Base-by-base conservation (phyloP, 2,329 filamentous ascomycete genomes). In the Aspergillus ustus region DNA sequence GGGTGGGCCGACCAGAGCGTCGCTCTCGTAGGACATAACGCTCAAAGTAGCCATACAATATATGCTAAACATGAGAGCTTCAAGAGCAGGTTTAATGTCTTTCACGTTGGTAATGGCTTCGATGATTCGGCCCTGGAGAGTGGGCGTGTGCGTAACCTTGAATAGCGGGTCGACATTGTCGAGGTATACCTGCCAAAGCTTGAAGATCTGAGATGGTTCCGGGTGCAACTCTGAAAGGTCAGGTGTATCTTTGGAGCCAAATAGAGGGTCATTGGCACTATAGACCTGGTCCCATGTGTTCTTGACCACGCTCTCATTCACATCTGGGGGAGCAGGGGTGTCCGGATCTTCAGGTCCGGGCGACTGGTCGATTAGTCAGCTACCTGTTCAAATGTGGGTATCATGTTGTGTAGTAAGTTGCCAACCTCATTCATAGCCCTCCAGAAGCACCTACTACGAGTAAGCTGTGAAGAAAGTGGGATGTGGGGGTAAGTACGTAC, bases 141-240 rank as follows among this genome's bases (percentile, higher is more conserved):
- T 89, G 0, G 88, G 87, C 0, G 86, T 84, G 69, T 91, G 89
- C 0, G 86, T 88, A 59, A 91, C 80, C 69, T 90, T 91, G 51
- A 90, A 79, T 6, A 92, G 72, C 0, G 89, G 87, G 66, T 91
- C 87, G 66, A 91, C 85, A 67, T 90, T 90, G 64, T 87, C 84
- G 46, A 91, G 82, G 70, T 89, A 91, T 17, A 86, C 82, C 73
- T 91, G 88, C 89, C 89, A 91, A 9, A 78, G 69, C 37, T 63
- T 66, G 59, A 78, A 74, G 8, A 89, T 65, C 85, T 91, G 86
- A 13, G 86, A 82, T 0, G 87, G 84, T 4, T 86, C 80, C 0
- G 91, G 91, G 67, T 90, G 88, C 0, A 87, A 66, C 2, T 77
- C 72, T 4, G 80, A 77, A 1, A 88, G 70, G 62, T 84, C 76